Evolutionary conservation across 768 basidiomycete genomes (phyloP).

Genomic region (Russula lepida): DNA sequence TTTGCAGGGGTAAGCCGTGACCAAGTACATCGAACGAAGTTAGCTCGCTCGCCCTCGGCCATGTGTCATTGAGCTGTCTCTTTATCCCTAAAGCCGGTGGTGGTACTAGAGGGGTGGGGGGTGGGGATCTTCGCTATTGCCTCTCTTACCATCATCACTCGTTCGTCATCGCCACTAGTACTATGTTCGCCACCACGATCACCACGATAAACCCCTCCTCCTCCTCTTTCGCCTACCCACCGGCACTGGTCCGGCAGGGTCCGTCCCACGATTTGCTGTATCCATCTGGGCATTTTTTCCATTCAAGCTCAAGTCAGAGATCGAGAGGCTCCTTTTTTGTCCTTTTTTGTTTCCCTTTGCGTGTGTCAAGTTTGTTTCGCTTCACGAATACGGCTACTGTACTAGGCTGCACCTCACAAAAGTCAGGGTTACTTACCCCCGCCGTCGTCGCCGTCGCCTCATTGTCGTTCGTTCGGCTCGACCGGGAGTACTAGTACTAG

Average conservation of each 20-base stretch:
- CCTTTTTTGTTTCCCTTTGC: slow-evolving; percentile 6
- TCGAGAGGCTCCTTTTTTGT: neutral
- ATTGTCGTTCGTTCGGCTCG: slow-evolving; percentile 1
- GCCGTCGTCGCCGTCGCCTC: too few relatives aligned
- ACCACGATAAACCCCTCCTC: neutral
- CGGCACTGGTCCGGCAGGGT: too few relatives aligned
- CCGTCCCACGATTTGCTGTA: slow-evolving; percentile 6
- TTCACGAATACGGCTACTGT: too few relatives aligned
- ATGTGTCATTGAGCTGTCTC: too few relatives aligned
- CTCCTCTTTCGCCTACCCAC: too few relatives aligned
- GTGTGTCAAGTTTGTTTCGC: too few relatives aligned
- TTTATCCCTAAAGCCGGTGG: too few relatives aligned
- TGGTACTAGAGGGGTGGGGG: too few relatives aligned
- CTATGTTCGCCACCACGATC: neutral
- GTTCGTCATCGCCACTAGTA: neutral
- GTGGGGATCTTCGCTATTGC: neutral
- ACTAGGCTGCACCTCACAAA: too few relatives aligned
- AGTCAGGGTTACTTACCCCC: too few relatives aligned
- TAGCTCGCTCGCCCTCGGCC: too few relatives aligned
- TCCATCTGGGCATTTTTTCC: slow-evolving; percentile 9
- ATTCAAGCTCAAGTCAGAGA: neutral
- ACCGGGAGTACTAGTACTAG: too few relatives aligned
- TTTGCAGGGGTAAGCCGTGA: neutral
- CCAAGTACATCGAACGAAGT: neutral
- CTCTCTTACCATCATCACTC: slow-evolving; percentile 1